Base-by-base conservation (phyloP, 805 yeast species). In the Metschnikowia reukaufii region DNA sequence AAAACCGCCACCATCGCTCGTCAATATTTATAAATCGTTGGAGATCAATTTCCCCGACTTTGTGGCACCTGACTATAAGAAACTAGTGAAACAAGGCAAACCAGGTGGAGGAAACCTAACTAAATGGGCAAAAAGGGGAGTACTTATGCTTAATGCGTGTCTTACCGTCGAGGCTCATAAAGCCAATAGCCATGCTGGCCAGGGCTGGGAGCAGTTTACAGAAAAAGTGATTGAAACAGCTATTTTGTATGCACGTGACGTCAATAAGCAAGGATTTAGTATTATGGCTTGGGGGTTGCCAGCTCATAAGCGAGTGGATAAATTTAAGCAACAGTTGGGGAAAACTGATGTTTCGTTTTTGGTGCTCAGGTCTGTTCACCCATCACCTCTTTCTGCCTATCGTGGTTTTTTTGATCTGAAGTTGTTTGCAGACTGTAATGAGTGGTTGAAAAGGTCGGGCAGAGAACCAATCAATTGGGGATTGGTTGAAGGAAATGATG, bases 201-300 rank as follows among this genome's bases (percentile, higher is more conserved):
- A 75, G 55, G 99, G 99, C 0, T 94, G 99, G 99, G 97, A 91
- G 59, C 72, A 70, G 30, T 90, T 94, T 63, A 94, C 99, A 0
- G 88, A 81, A 58, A 74, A 79, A 27, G 89, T 83, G 1, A 77
- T 94, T 12, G 68, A 73, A 32, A 57, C 68, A 1, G 74, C 85
- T 31, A 67, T 84, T 8, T 61, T 72, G 13, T 75, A 74, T 54
- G 81, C 82, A 37, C 52, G 62, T 7, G 63, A 72, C 9, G 36
- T 48, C 3, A 45, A 48, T 16, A 38, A 47, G 16, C 49, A 57
- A n/a, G 89, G 88, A 1, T 72, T 89, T 20, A 87, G 83, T 2
- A 76, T 90, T 16, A 68, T 90, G 73, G 88, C 94, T 0, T 86
- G 94, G 94, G 94, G 94, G 0, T 63, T 74, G 12, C 88, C 90